These are phyloP conservation scores for Medicago arabica DNA, from an alignment of 306 rosid species.

Conservation along the genomic window DNA sequence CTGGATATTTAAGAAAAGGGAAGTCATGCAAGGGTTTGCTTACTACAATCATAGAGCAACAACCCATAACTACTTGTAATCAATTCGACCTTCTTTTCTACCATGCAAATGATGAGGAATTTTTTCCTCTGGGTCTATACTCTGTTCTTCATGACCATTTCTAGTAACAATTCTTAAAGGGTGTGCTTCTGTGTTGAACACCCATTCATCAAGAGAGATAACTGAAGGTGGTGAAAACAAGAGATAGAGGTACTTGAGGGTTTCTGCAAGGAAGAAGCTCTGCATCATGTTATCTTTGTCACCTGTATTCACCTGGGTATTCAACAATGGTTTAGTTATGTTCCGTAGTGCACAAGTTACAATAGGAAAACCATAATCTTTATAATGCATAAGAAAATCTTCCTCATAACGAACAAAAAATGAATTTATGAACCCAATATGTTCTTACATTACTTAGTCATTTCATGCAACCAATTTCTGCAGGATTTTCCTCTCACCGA, in stretches of 20 bases:
- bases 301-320: constrained; percentile 56
- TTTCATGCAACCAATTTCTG: constrained; percentile 13
- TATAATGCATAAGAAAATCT: constrained; percentile 13
- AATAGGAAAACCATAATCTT: constrained; percentile 18
- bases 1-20: constrained; percentile 35
- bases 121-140: constrained; percentile 35
- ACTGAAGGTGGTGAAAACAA: constrained; percentile 67
- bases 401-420: constrained; percentile 28
- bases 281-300: constrained; percentile 64
- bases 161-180: constrained; percentile 59
- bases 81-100: constrained; percentile 55
- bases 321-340: constrained; percentile 32
- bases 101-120: constrained; percentile 48
- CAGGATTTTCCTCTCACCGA: constrained; percentile 7
- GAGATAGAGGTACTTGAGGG: constrained; percentile 69
- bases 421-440: not conserved
- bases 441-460: constrained; percentile 12
- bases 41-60: constrained; percentile 33
- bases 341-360: constrained; percentile 28
- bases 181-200: constrained; percentile 76
- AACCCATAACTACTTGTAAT: constrained; percentile 35
- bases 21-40: constrained; percentile 34
- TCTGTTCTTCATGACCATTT: constrained; percentile 16
- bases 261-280: constrained; percentile 77
- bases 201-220: constrained; percentile 68